Evolutionary conservation across 805 yeast genomes (phyloP), one percentile per base, ranked within the genome.

Genomic region (Metschnikowia chrysomelidarum): DNA sequence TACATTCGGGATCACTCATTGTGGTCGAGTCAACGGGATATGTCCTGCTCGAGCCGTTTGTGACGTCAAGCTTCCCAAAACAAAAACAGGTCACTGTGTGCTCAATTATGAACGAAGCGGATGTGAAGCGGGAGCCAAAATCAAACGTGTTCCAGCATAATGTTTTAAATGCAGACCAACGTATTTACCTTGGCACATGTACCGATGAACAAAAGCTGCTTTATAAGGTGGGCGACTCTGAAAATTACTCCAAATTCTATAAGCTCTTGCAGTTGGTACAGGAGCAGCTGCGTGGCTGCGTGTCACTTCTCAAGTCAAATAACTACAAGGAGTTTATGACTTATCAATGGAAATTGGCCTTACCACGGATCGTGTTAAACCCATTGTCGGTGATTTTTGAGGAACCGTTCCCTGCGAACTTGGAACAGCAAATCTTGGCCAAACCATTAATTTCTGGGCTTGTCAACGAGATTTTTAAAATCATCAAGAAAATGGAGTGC

Each of bases 401-500:
- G 59, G 73, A 76, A 39, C 77, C 82, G 4, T 70, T 64, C 44
- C 87, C 94, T 2, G 63, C 60, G 23, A 60, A 71, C 33, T 67
- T 89, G 34, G 64, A 71, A 21, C 63, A 69, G 24, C 87, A 85
- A 56, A 82, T 87, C 29, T 67, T 88, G 42, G 91, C 94, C 19
- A 86, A 86, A 56, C 97, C 96, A 7, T 68, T 89, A 41, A 71
- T 87, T 15, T 75, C 86, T 13, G 97, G 97, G 2, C 64, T 87
- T 30, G 77, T 87, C 40, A 71, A 74, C 33, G 97, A 89, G 64
- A 62, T 87, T 24, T 70, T 79, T 44, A 78, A 80, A 20, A 79
- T 89, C 33, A 76, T 83, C 43, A 82, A 80, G 57, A 75, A 80
- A 16, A 83, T 85, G 89, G 85, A 82, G 27, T 79, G 85, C 51